A percentile compares a stretch with the other conserved stretches of the same genome.
Evolutionary conservation across 1,139 yeast species (phyloP).

Genomic region (Zygosaccharomyces sapae): DNA sequence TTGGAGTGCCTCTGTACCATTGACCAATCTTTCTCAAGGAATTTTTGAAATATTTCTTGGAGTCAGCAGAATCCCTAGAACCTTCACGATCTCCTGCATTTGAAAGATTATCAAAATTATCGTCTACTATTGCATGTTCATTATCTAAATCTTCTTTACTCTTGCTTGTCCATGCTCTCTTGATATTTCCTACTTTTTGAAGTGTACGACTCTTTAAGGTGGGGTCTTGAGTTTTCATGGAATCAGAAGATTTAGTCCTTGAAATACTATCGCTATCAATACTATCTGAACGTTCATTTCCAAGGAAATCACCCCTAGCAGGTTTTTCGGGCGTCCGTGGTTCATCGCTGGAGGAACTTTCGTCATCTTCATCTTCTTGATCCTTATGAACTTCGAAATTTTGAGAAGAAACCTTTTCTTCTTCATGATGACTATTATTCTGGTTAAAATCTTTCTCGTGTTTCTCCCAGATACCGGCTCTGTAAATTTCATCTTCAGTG

Average conservation of each 20-base stretch:
- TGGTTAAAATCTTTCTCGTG: constrained; percentile 1
- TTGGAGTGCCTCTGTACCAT: constrained; percentile 59
- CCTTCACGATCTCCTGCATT: constrained; percentile 20
- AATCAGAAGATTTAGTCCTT: constrained; percentile 2
- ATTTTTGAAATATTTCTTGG: constrained; percentile 39
- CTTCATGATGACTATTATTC: neutral
- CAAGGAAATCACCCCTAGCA: neutral
- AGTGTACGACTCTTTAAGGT: constrained; percentile 16
- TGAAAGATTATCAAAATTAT: constrained; percentile 7
- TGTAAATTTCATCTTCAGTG: constrained; percentile 61
- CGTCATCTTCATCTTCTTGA: neutral
- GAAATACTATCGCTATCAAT: neutral
- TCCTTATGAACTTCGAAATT: neutral
- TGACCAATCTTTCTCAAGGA: constrained; percentile 61
- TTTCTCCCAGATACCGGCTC: constrained; percentile 87
- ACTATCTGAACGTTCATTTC: neutral
- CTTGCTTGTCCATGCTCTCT: constrained; percentile 10
- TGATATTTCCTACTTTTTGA: constrained; percentile 16
- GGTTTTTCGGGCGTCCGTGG: neutral
- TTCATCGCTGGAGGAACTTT: constrained; percentile 4
- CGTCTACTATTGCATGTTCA: constrained; percentile 6
- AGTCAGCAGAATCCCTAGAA: constrained; percentile 31
- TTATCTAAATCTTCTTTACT: constrained; percentile 15
- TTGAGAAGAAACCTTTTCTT: constrained; percentile 1
- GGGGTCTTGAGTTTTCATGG: constrained; percentile 4